These are phyloP conservation scores for Coprinellus micaceus DNA, from an alignment of 768 basidiomycete species.

Conservation along the genomic window DNA sequence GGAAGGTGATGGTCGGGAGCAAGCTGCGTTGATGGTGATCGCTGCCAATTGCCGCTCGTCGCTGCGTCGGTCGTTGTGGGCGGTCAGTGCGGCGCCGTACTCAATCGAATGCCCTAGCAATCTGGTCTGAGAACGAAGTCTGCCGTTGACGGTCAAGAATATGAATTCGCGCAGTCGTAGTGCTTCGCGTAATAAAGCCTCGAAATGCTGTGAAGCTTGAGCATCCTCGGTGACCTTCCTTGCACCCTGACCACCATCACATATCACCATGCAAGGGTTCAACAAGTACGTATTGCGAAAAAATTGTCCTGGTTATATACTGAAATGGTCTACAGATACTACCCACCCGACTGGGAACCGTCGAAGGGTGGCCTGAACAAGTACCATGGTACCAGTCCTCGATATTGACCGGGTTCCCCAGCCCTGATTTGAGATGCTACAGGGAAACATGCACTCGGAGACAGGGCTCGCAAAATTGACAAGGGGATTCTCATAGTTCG, in stretches of 20 bases:
- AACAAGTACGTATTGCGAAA: slow-evolving; percentile 35
- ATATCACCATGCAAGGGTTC: slow-evolving; percentile 40
- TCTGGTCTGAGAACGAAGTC: too few species aligned
- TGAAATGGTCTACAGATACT: slow-evolving; percentile 34
- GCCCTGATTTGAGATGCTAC: slow-evolving; percentile 7
- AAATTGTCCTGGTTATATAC: neutral
- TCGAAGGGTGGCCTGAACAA: slow-evolving; percentile 68
- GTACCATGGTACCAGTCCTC: slow-evolving; percentile 50
- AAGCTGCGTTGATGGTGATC: neutral
- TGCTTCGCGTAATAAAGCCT: neutral
- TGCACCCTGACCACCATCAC: slow-evolving; percentile 1
- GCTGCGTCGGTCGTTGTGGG: neutral
- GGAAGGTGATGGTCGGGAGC: neutral
- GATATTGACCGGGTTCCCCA: neutral
- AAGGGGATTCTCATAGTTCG: slow-evolving; percentile 94
- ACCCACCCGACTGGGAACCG: slow-evolving; percentile 49
- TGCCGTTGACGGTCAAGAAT: neutral
- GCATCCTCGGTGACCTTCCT: neutral
- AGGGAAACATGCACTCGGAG: slow-evolving; percentile 94
- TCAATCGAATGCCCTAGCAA: neutral
- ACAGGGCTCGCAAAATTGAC: slow-evolving; percentile 91
- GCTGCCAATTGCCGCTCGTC: neutral
- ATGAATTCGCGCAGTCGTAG: neutral
- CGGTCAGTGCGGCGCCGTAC: neutral
- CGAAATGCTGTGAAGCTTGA: neutral